Evolutionary conservation across 2,329 filamentous ascomycete genomes (phyloP).

Genomic region (Colletotrichum higginsianum): DNA sequence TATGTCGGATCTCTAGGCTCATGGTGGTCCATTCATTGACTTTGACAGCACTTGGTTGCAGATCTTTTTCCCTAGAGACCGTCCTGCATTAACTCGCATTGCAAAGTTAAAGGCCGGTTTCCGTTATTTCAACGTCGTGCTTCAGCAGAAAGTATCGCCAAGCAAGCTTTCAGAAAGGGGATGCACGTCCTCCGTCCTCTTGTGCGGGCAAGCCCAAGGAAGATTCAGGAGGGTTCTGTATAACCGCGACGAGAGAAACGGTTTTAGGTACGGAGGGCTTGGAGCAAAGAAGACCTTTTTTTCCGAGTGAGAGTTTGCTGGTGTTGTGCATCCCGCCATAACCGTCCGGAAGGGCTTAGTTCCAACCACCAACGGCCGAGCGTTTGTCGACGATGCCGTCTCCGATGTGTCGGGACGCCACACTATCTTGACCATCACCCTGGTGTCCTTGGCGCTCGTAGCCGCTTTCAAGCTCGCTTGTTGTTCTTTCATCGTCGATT

Average conservation of each 20-base stretch:
- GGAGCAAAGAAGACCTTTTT: neutral
- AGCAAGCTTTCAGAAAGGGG: conserved; percentile 7
- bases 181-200: neutral
- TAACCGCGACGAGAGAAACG: neutral
- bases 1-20: conserved; percentile 12
- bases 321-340: conserved; percentile 16
- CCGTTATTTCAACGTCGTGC: conserved; percentile 23
- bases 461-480: neutral
- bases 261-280: no score
- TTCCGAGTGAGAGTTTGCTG: neutral
- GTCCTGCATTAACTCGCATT: conserved; percentile 21
- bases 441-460: neutral
- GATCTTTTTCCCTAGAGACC: conserved; percentile 17
- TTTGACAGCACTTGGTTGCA: neutral
- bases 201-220: conserved; percentile 2
- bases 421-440: neutral
- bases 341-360: conserved; percentile 19
- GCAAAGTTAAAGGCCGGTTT: conserved; percentile 5
- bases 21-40: neutral
- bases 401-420: neutral
- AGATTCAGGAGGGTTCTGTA: conserved; percentile 19
- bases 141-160: neutral
- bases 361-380: conserved; percentile 18
- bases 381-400: neutral
- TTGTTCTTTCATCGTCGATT: neutral